Evolutionary conservation across 164 flowering plant species (phyloP), one percentile per base, ranked within the genome.

Genomic region (Annona cherimola): DNA sequence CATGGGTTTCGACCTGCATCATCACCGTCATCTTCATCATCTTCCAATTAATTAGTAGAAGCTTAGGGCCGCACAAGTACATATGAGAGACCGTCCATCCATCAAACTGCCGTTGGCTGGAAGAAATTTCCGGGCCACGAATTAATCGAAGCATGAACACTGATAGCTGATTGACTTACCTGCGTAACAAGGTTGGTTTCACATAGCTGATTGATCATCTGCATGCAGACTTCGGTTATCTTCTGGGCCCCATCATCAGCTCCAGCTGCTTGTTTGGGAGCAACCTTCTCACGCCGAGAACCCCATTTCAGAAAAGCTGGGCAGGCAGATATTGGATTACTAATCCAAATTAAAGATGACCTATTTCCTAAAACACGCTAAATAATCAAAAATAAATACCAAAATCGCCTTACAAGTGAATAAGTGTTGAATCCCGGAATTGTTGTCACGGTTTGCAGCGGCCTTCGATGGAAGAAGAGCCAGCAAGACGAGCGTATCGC

Each of bases 191-290:
- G 77, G 75, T 76, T 70, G 35, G 69, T 69, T 45, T 60, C 71
- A 65, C 78, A 76, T 9, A 80, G 77, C 55, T 78, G 80, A 75
- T 68, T 78, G 68, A 76, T 79, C 81, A 83, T 83, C 61, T 73
- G 75, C 35, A 60, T 20, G 59, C 82, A 80, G 44, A 71, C 81
- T 12, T 63, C 69, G 39, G 63, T 68, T 44, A 77, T 79, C 43
- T 64, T 66, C 68, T 42, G n/a, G n/a, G 59, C 26, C 57, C 69
- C 73, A 14, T 61, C 67, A 64, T 62, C 71, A 57, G 14, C 62
- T 61, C 67, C 75, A 61, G 64, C 63, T 61, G 3, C 20, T 26
- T 11, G 69, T 26, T 26, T 0, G 20, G 45, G 55, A 43, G 45
- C 45, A 39, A 60, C 6, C 45, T 20, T 46, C 11, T 68, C 64